Base-by-base conservation (phyloP, 768 basidiomycete genomes). In the Auriculariales sp. region DNA sequence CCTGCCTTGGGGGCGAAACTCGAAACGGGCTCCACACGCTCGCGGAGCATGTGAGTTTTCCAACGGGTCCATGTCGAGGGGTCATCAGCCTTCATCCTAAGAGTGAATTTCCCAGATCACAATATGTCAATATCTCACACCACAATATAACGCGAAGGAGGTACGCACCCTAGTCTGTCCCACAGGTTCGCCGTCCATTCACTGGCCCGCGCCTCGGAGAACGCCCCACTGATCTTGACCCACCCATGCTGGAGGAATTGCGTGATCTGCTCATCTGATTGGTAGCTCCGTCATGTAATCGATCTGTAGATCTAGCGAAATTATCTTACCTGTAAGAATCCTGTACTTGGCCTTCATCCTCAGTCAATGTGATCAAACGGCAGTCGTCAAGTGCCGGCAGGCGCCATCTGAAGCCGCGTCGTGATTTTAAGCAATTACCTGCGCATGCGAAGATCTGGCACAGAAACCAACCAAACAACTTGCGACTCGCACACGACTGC, bases 171-270 rank as follows among this genome's bases (percentile, higher is more conserved):
- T 32, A 78, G 64, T 19, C 76, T 68, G 47, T 67, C 54, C 74
- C 75, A 80, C 22, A 79, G 59, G 50, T 71, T 66, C 35, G 69
- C 61, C 6, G 70, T 74, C 66, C 71, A 75, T 36, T 72, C 68
- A 24, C 56, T 67, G 1, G 77, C 68, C 52, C 74, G 68, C 58
- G 73, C 72, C 53, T 65, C 66, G 4, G 72, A 68, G 57, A 80
- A 79, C 0, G 75, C 77, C 28, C 66, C 57, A 54, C 71, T 69
- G 52, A 79, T 68, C 33, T 74, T 60, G 36, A 79, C 59, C 52
- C 72, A 79, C 4, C 78, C 77, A 49, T 77, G 61, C 51, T 73
- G 68, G 45, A 81, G 63, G 59, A 79, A 79, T 54, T 74, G 70
- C 34, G 72, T 63, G 29, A 73, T 66, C 52, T 79, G 71, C 49